These are phyloP conservation scores for Tricholoma flavovirens DNA, from an alignment of 768 basidiomycete genomes.

Conservation along the genomic window DNA sequence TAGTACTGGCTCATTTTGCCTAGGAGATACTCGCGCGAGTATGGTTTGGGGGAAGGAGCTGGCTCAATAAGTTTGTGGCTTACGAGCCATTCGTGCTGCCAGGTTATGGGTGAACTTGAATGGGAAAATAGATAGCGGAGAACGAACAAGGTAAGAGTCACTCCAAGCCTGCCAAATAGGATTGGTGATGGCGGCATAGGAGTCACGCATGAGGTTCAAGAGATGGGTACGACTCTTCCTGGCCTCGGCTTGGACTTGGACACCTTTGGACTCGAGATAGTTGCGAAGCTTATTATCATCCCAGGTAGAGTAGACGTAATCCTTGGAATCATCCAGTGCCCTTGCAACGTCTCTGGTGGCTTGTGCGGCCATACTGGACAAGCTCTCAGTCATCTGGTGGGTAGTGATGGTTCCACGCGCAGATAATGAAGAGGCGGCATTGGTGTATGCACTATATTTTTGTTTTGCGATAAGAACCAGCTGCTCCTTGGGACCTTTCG, in stretches of 20 bases:
- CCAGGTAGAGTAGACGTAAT: constrained; percentile 90
- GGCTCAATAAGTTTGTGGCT: constrained; percentile 67
- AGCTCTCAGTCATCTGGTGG: constrained; percentile 33
- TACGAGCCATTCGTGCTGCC: constrained; percentile 78
- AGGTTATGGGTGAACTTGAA: neutral
- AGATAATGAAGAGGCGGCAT: constrained; percentile 53
- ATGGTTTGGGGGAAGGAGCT: constrained; percentile 42
- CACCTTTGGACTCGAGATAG: constrained; percentile 72
- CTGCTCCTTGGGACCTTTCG: constrained; percentile 73
- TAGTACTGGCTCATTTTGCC: constrained; percentile 76
- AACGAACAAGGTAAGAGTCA: constrained; percentile 69
- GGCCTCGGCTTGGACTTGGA: constrained; percentile 49
- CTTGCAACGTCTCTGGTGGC: constrained; percentile 47
- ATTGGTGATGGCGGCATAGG: constrained; percentile 55
- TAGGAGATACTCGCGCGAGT: constrained; percentile 56
- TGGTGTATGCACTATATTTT: constrained; percentile 54
- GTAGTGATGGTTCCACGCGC: constrained; percentile 42
- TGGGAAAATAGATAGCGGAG: neutral
- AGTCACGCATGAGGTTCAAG: constrained; percentile 57
- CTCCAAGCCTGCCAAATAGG: constrained; percentile 86
- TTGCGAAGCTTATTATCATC: constrained; percentile 66
- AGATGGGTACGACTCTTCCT: constrained; percentile 64
- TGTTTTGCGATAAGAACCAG: constrained; percentile 73
- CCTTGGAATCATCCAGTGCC: constrained; percentile 66
- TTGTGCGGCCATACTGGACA: constrained; percentile 40